These are phyloP conservation scores for Penicillium cosmopolitanum DNA, from an alignment of 495 filamentous ascomycete species.

Conservation along the genomic window DNA sequence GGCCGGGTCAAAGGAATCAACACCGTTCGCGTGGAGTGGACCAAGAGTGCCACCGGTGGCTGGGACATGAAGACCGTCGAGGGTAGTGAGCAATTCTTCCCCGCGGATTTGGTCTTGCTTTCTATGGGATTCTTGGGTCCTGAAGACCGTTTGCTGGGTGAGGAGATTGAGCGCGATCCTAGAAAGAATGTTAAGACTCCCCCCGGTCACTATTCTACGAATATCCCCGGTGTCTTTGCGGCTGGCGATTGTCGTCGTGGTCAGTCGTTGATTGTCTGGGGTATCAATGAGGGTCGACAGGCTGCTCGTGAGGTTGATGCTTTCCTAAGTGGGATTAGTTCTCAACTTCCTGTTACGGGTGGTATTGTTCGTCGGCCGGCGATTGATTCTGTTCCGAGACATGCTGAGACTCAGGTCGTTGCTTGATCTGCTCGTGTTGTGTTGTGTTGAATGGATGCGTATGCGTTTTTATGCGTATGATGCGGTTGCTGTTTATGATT, in stretches of 20 bases:
- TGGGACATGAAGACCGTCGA: constrained; percentile 99
- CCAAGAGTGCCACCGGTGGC: constrained; percentile 82
- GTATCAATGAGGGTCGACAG: constrained; percentile 98
- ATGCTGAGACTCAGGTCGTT: constrained; percentile 31
- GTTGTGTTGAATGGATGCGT: background rate
- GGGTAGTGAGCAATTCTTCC: constrained; percentile 95
- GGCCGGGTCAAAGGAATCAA: constrained; percentile 97
- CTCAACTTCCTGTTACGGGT: constrained; percentile 86
- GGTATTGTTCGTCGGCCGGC: constrained; percentile 89
- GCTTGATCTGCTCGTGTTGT: constrained; percentile 20
- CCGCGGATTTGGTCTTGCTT: constrained; percentile 91
- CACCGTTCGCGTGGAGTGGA: constrained; percentile 96
- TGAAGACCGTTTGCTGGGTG: constrained; percentile 85
- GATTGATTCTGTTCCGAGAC: constrained; percentile 46
- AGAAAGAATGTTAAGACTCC: constrained; percentile 98
- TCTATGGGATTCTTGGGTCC: constrained; percentile 99
- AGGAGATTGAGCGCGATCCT: constrained; percentile 86
- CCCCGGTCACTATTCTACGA: constrained; percentile 86
- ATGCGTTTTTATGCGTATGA: background rate
- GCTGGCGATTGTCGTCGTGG: constrained; percentile 96
- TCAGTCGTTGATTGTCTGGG: constrained; percentile 98
- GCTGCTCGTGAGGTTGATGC: constrained; percentile 92
- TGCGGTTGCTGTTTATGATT: background rate
- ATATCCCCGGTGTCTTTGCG: constrained; percentile 87
- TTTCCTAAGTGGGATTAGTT: constrained; percentile 76